These are phyloP conservation scores for Raphanus raphanistrum DNA, from an alignment of 345 rosid genomes.

Conservation along the genomic window DNA sequence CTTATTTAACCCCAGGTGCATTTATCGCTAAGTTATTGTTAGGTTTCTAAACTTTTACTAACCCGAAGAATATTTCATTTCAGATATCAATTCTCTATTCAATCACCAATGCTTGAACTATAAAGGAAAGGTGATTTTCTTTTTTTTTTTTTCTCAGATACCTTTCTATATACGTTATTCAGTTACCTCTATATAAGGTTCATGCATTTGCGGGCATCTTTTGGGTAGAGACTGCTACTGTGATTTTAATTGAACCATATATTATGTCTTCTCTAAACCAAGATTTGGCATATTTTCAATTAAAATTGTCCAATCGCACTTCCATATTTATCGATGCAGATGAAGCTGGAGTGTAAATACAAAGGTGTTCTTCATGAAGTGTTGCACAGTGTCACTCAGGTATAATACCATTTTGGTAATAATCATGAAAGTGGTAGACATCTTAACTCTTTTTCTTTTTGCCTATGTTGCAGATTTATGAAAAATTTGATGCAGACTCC, in stretches of 20 bases:
- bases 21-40: neutral
- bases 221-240: neutral
- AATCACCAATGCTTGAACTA: conserved; percentile 64
- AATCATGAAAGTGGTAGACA: neutral
- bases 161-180: too few species aligned
- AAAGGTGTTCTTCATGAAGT: conserved; percentile 87
- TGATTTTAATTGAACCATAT: neutral
- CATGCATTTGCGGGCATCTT: too few species aligned
- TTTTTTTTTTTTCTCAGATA: too few species aligned
- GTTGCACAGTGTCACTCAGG: conserved; percentile 74
- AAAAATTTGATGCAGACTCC: conserved; percentile 66
- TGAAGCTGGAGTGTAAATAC: conserved; percentile 57
- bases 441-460: conserved; percentile 13
- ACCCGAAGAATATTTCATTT: conserved; percentile 11
- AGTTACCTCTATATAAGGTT: too few species aligned
- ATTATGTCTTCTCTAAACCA: neutral
- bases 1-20: conserved; percentile 78
- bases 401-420: conserved; percentile 31
- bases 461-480: conserved; percentile 58
- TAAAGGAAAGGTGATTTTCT: too few species aligned
- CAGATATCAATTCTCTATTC: conserved; percentile 81
- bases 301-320: too few species aligned
- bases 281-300: too few species aligned
- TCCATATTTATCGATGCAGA: conserved; percentile 44
- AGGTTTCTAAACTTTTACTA: conserved; percentile 13